These are phyloP conservation scores for Lachancea fermentati DNA, from an alignment of 805 yeast species.

Conservation along the genomic window DNA sequence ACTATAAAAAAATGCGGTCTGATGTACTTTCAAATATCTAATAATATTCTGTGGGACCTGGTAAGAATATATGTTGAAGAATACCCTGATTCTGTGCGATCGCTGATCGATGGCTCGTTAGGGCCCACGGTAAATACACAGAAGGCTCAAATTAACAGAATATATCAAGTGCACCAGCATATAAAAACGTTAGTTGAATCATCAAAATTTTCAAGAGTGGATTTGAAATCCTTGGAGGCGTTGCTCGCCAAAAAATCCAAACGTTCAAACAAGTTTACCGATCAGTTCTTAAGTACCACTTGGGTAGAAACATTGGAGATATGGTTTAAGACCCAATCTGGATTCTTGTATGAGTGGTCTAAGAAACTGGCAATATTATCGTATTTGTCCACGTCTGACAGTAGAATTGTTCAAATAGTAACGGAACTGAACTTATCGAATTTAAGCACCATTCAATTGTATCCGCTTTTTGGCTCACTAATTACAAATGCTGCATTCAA, in stretches of 20 bases:
- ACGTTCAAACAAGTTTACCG: constrained; percentile 39
- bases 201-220: constrained; percentile 41
- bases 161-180: constrained; percentile 46
- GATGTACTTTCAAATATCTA: constrained; percentile 50
- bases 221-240: constrained; percentile 41
- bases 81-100: constrained; percentile 42
- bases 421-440: constrained; percentile 42
- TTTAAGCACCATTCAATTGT: constrained; percentile 37
- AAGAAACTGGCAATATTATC: constrained; percentile 49
- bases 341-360: constrained; percentile 40
- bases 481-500: constrained; percentile 44
- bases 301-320: constrained; percentile 61
- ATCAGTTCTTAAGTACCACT: constrained; percentile 44
- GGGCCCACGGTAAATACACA: constrained; percentile 27
- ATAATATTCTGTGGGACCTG: constrained; percentile 62
- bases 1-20: constrained; percentile 49
- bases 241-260: constrained; percentile 34
- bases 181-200: constrained; percentile 43
- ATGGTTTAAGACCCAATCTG: constrained; percentile 51
- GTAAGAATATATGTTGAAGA: constrained; percentile 46
- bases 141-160: constrained; percentile 31
- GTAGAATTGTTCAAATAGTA: constrained; percentile 38
- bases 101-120: constrained; percentile 48
- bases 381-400: constrained; percentile 42
- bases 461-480: constrained; percentile 53